Conservation (phyloP, 2,329 filamentous ascomycete genomes). For the Exophiala alcalophila region DNA sequence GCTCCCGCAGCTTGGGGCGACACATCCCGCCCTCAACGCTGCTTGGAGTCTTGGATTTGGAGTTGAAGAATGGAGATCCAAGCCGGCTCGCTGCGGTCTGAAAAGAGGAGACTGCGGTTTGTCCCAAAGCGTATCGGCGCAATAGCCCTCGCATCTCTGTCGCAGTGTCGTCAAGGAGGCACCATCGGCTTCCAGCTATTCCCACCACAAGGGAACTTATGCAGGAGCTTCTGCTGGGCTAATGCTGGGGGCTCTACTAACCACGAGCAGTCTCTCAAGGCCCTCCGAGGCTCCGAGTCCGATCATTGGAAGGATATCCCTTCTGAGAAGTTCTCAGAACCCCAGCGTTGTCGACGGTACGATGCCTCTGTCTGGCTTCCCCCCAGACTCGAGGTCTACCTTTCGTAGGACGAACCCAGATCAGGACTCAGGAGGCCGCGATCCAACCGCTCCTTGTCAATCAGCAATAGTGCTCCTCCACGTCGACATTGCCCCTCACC, state of each 20-base stretch:
- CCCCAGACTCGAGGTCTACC: no score
- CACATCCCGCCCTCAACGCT: conserved; percentile 8
- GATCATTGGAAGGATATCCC: background rate
- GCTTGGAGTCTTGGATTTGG: no score
- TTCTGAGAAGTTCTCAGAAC: no score
- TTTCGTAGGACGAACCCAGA: no score
- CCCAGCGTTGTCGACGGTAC: no score
- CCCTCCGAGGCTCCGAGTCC: background rate
- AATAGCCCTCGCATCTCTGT: conserved; percentile 2
- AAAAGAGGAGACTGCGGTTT: background rate
- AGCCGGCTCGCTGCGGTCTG: background rate
- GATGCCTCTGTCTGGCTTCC: no score
- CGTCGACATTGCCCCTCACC: background rate
- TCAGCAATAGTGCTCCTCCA: background rate
- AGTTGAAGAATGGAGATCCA: conserved; percentile 8
- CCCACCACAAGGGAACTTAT: conserved; percentile 15
- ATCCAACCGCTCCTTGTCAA: no score
- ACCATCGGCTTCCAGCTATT: conserved; percentile 8
- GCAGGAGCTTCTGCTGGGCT: conserved; percentile 21
- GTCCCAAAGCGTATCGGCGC: conserved; percentile 8
- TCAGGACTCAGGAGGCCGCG: no score
- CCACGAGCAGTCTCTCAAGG: background rate
- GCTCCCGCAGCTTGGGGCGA: conserved; percentile 10
- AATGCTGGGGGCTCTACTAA: background rate
- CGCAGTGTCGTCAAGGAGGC: background rate